phyloP scores from a whole-genome alignment of 805 yeast species.

The Spathaspora girioi region DNA sequence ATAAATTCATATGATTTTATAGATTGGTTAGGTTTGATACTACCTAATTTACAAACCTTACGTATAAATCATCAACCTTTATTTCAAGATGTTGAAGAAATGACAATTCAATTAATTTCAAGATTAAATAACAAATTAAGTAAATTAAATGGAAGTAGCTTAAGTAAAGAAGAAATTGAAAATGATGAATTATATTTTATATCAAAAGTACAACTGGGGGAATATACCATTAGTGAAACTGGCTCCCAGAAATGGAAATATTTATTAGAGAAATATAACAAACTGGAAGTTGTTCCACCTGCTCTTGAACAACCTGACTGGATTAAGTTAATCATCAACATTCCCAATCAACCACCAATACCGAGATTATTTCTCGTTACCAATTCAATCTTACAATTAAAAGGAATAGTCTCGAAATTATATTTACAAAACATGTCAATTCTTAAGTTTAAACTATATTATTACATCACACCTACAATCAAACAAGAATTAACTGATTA shows the following conservation, averaged over 20 bases:
- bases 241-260: slow-evolving; percentile 36
- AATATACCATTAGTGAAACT: slow-evolving; percentile 14
- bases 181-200: slow-evolving; percentile 71
- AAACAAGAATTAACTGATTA: slow-evolving; percentile 25
- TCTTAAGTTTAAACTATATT: slow-evolving; percentile 21
- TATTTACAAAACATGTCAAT: slow-evolving; percentile 14
- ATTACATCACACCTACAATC: slow-evolving; percentile 16
- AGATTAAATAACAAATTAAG: slow-evolving; percentile 30
- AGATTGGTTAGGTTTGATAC: slow-evolving; percentile 27
- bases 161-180: slow-evolving; percentile 44
- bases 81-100: slow-evolving; percentile 24
- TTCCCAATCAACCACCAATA: not conserved
- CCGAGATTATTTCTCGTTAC: slow-evolving; percentile 9
- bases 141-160: slow-evolving; percentile 55
- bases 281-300: not conserved
- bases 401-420: slow-evolving; percentile 25
- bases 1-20: slow-evolving; percentile 46
- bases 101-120: slow-evolving; percentile 42
- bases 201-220: slow-evolving; percentile 39
- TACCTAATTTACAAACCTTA: slow-evolving; percentile 44
- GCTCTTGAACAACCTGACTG: not conserved
- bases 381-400: slow-evolving; percentile 29
- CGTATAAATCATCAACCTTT: slow-evolving; percentile 55
- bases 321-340: slow-evolving; percentile 1
- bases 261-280: slow-evolving; percentile 32